Evolutionary conservation across 2,329 filamentous ascomycete genomes (phyloP).

Genomic region (Verticillium albo-atrum): DNA sequence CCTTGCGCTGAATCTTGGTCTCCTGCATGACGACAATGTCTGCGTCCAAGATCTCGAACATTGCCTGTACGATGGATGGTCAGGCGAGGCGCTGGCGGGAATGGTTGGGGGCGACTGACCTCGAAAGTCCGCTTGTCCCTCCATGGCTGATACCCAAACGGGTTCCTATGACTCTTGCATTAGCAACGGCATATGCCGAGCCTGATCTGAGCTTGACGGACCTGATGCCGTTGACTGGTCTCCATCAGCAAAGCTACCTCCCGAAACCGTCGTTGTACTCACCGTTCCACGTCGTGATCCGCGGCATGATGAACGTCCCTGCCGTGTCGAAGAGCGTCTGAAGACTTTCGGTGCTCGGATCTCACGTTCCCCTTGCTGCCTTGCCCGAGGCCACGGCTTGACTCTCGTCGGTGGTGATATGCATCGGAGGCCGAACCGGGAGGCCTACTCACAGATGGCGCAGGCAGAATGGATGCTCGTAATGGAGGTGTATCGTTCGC

Average conservation of each 20-base stretch:
- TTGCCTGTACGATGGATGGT: conserved; percentile 48
- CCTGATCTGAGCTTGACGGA: conserved; percentile 23
- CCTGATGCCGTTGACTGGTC: conserved; percentile 74
- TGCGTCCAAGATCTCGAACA: conserved; percentile 90
- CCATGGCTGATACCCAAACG: conserved; percentile 84
- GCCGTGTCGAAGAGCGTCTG: neutral
- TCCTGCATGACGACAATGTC: conserved; percentile 96
- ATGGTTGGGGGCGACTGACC: conserved; percentile 31
- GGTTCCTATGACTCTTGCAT: conserved; percentile 51
- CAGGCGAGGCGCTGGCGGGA: neutral
- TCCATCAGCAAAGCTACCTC: conserved; percentile 14
- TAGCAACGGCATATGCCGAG: neutral
- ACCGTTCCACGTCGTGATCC: conserved; percentile 88
- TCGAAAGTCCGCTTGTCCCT: conserved; percentile 64
- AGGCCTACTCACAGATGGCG: neutral
- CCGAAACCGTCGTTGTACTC: conserved; percentile 18
- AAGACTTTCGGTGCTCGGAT: neutral
- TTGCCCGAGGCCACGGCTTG: neutral
- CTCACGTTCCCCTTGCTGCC: conserved; percentile 1
- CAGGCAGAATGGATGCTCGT: neutral
- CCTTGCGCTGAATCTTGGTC: conserved; percentile 91
- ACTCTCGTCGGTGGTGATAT: neutral
- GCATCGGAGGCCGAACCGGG: neutral
- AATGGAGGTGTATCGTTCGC: neutral
- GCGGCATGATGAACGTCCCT: conserved; percentile 48